These are phyloP conservation scores for Phylloporus scabripes DNA, from an alignment of 768 basidiomycete genomes.

Conservation along the genomic window DNA sequence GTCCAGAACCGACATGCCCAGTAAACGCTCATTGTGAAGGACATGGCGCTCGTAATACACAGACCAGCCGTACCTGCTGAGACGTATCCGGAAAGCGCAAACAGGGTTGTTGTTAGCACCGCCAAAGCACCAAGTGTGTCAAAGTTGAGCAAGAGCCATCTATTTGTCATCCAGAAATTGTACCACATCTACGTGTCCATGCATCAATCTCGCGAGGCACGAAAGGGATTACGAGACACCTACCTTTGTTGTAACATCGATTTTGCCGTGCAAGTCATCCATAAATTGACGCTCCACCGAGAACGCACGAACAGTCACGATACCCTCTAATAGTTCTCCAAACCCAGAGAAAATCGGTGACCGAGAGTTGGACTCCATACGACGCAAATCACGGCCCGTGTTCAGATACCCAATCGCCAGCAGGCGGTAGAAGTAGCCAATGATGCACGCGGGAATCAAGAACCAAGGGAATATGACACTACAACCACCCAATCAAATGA, in stretches of 20 bases:
- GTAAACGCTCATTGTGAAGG: constrained; percentile 48
- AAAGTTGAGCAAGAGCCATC: constrained; percentile 82
- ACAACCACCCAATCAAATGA: background rate
- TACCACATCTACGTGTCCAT: constrained; percentile 59
- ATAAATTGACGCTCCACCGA: constrained; percentile 76
- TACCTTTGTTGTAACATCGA: constrained; percentile 76
- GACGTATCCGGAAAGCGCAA: constrained; percentile 61
- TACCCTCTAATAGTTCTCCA: constrained; percentile 77
- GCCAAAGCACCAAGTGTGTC: constrained; percentile 70
- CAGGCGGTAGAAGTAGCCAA: constrained; percentile 68
- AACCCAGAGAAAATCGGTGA: constrained; percentile 84
- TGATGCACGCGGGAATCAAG: constrained; percentile 66
- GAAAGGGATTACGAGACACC: background rate
- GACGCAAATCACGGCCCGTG: constrained; percentile 76
- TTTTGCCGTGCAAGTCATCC: constrained; percentile 63
- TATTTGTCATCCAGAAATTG: constrained; percentile 83
- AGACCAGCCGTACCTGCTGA: constrained; percentile 60
- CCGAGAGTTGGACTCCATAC: constrained; percentile 87
- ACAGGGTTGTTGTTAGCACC: constrained; percentile 69
- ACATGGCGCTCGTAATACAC: constrained; percentile 72
- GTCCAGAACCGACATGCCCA: constrained; percentile 48
- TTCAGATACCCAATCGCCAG: constrained; percentile 70
- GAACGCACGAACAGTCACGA: constrained; percentile 92
- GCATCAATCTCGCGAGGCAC: background rate
- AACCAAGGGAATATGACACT: constrained; percentile 78